Conservation (phyloP, 345 rosid species). For the Citrus hindsii region DNA sequence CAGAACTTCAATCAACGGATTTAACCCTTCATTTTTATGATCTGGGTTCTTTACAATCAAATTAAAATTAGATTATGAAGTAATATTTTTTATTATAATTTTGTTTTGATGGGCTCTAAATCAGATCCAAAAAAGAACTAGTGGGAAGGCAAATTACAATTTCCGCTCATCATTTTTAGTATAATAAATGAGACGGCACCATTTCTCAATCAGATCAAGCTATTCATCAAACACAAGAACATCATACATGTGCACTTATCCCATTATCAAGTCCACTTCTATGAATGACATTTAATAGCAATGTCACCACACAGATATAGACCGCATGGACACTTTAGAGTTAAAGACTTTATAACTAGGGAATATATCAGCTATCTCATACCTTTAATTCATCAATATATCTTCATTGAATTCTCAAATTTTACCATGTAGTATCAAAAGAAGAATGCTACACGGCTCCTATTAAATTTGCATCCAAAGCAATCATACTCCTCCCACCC, state of each 20-base stretch:
- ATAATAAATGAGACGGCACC: constrained; percentile 8
- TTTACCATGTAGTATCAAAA: neutral
- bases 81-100: too few relatives aligned
- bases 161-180: neutral
- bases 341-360: neutral
- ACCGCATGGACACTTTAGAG: neutral
- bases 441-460: neutral
- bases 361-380: neutral
- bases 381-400: constrained; percentile 1
- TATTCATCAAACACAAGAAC: neutral
- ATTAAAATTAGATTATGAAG: neutral
- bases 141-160: neutral
- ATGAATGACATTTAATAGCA: constrained; percentile 4
- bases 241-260: constrained; percentile 14
- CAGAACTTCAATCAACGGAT: neutral
- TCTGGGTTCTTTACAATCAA: neutral
- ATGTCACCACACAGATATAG: neutral
- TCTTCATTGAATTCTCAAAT: neutral
- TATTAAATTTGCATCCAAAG: neutral
- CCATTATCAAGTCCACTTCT: constrained; percentile 12
- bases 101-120: neutral
- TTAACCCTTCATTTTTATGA: neutral
- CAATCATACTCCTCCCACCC: neutral
- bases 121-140: neutral
- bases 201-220: neutral